Percentiles rank a stretch among this genome's conserved stretches.
These are phyloP conservation scores for Saccharum officinarum DNA, from an alignment of 176 grass and related monocot species.

Conservation along the genomic window DNA sequence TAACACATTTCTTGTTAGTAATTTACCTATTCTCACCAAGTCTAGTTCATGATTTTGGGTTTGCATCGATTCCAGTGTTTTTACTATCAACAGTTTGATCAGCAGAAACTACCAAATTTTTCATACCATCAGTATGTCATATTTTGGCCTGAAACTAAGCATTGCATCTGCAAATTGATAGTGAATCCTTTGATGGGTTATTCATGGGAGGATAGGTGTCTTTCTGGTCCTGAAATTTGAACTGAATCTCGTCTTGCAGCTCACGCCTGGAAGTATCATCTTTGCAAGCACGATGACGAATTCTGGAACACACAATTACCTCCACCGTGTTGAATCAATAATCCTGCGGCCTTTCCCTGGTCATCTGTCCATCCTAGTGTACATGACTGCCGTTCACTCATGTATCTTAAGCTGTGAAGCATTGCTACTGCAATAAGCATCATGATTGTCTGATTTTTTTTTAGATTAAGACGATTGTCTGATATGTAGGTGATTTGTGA, in stretches of 20 bases:
- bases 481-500: neutral
- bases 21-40: neutral
- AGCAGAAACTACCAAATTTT: constrained; percentile 4
- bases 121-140: neutral
- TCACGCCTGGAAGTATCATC: constrained; percentile 35
- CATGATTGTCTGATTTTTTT: neutral
- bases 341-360: neutral
- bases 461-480: neutral
- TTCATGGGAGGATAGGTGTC: neutral
- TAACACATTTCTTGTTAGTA: neutral
- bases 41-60: neutral
- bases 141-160: neutral
- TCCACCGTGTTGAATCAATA: neutral
- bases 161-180: neutral
- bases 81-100: constrained; percentile 8
- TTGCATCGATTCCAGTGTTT: neutral
- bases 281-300: constrained; percentile 1
- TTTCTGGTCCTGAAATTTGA: constrained; percentile 26
- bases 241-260: constrained; percentile 39
- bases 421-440: neutral
- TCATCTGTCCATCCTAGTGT: constrained; percentile 16
- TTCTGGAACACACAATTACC: constrained; percentile 1
- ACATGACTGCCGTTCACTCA: constrained; percentile 8
- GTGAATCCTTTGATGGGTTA: neutral
- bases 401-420: constrained; percentile 1